phyloP scores from a whole-genome alignment of 306 rosid species.

The Mimosa pudica region DNA sequence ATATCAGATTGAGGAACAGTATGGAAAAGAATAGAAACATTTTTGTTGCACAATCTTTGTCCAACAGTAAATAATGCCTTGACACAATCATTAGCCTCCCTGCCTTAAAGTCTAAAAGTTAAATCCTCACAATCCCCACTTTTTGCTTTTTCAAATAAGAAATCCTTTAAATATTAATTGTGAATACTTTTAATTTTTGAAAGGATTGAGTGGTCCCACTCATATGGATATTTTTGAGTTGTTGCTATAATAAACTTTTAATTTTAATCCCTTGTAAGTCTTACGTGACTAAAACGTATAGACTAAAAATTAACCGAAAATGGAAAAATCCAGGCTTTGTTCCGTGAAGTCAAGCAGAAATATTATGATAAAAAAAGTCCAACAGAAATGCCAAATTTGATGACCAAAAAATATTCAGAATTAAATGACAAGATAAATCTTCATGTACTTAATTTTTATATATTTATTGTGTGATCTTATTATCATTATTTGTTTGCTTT shows the following conservation, averaged over 20 bases:
- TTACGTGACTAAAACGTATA: neutral
- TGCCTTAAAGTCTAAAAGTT: constrained; percentile 31
- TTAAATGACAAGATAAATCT: neutral
- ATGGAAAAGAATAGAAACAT: neutral
- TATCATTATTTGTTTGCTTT: neutral
- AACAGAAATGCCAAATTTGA: too few species aligned
- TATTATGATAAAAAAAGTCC: too few species aligned
- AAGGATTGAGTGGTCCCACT: neutral
- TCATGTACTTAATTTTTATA: neutral
- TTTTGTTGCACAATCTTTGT: constrained; percentile 21
- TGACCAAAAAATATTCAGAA: neutral
- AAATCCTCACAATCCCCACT: constrained; percentile 19
- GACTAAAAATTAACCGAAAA: neutral
- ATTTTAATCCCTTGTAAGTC: neutral
- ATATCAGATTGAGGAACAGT: neutral
- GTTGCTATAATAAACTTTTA: neutral
- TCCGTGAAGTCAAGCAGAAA: neutral
- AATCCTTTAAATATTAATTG: neutral
- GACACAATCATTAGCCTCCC: constrained; percentile 7
- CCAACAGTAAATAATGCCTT: constrained; percentile 4
- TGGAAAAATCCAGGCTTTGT: too few species aligned
- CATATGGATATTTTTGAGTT: neutral
- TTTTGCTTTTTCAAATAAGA: constrained; percentile 5
- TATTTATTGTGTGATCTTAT: neutral
- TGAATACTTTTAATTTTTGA: neutral